phyloP scores from a whole-genome alignment of 306 rosid species.

The Fragaria ananassa region DNA sequence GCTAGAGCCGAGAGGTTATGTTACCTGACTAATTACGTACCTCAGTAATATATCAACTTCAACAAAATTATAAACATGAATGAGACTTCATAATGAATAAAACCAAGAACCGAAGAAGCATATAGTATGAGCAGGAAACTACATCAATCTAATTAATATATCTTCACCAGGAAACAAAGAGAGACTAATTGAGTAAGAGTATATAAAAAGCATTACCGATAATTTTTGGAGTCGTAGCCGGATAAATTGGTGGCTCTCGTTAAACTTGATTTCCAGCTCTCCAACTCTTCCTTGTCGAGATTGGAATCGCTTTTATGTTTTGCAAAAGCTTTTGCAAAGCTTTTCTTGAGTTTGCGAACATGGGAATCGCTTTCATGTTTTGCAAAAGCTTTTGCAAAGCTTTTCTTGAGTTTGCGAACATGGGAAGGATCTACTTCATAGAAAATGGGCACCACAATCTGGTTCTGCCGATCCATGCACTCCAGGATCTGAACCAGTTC shows the following conservation, averaged over 20 bases:
- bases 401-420: too few species aligned
- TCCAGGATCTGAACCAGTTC: constrained; percentile 13
- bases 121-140: too few species aligned
- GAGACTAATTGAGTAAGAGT: not conserved
- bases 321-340: not conserved
- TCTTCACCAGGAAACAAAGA: too few species aligned
- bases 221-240: not conserved
- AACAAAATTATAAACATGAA: too few species aligned
- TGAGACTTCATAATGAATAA: too few species aligned
- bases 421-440: not conserved
- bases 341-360: not conserved
- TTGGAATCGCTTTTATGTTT: not conserved
- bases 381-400: too few species aligned
- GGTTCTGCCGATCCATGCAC: not conserved
- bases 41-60: too few species aligned
- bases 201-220: not conserved
- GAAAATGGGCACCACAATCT: constrained; percentile 15
- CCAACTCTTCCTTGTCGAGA: not conserved
- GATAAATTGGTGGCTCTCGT: not conserved
- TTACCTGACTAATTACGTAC: too few species aligned
- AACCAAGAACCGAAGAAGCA: too few species aligned
- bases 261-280: not conserved
- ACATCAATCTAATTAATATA: too few species aligned
- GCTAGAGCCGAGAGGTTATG: too few species aligned
- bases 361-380: too few species aligned